Evolutionary conservation across 2,329 filamentous ascomycete species (phyloP).

Genomic region (Pseudogymnoascus sp.): DNA sequence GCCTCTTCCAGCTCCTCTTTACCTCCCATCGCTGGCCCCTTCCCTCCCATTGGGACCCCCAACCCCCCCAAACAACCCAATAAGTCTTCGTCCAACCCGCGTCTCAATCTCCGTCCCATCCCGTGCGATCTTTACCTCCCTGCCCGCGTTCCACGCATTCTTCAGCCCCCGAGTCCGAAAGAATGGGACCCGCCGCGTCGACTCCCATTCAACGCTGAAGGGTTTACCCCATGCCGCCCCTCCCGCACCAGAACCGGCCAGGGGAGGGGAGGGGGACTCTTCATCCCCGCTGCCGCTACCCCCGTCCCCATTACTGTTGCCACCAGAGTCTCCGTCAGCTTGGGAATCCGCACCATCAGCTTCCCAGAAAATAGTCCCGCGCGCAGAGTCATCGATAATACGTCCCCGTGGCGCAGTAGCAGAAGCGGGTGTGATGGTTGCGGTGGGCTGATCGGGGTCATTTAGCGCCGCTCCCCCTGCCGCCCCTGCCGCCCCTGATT

Average conservation of each 20-base stretch:
- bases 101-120: slow-evolving; percentile 93
- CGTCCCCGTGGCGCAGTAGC: slow-evolving; percentile 70
- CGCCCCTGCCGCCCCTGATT: not conserved
- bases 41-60: not conserved
- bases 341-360: slow-evolving; percentile 52
- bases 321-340: slow-evolving; percentile 39
- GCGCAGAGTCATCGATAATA: slow-evolving; percentile 84
- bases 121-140: slow-evolving; percentile 91
- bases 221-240: slow-evolving; percentile 70
- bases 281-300: slow-evolving; percentile 33
- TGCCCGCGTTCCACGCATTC: slow-evolving; percentile 91
- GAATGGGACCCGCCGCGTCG: slow-evolving; percentile 74
- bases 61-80: slow-evolving; percentile 67
- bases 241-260: slow-evolving; percentile 22
- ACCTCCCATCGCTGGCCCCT: not conserved
- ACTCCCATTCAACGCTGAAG: slow-evolving; percentile 86
- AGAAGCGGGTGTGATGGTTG: slow-evolving; percentile 71
- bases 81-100: slow-evolving; percentile 63
- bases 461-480: slow-evolving; percentile 47
- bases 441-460: slow-evolving; percentile 63
- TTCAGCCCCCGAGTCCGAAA: slow-evolving; percentile 78
- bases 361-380: slow-evolving; percentile 98
- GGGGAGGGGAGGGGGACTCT: slow-evolving; percentile 22
- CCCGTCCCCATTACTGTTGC: slow-evolving; percentile 20
- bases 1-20: not conserved